Percentiles rank a stretch among this genome's conserved stretches.
These are phyloP conservation scores for Amanita thiersii DNA, from an alignment of 768 basidiomycete species.

Conservation along the genomic window DNA sequence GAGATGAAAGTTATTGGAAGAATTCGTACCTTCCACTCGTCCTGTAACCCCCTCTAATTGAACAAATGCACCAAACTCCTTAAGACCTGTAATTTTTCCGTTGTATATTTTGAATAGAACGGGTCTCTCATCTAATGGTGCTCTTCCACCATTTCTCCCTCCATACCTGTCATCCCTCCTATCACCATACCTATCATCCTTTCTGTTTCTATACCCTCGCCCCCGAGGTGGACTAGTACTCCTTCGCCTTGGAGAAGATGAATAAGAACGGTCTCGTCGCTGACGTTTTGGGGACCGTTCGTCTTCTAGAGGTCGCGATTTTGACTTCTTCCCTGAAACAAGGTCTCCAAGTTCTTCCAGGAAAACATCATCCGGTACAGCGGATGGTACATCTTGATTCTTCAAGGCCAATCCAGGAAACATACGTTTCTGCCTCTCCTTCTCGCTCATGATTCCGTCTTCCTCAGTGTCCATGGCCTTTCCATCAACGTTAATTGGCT, in stretches of 20 bases:
- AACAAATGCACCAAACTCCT: conserved; percentile 96
- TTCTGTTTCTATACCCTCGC: conserved; percentile 38
- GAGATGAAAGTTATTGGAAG: background rate
- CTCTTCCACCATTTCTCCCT: conserved; percentile 27
- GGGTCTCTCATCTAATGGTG: conserved; percentile 66
- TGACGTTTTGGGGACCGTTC: conserved; percentile 55
- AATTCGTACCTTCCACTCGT: conserved; percentile 72
- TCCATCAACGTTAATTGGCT: conserved; percentile 27
- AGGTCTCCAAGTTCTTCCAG: conserved; percentile 87
- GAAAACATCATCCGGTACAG: conserved; percentile 67
- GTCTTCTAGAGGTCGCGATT: conserved; percentile 28
- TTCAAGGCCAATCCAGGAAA: conserved; percentile 87
- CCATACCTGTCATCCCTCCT: conserved; percentile 25
- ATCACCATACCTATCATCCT: conserved; percentile 20
- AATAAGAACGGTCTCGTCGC: conserved; percentile 38
- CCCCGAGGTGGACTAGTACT: conserved; percentile 58
- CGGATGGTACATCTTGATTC: conserved; percentile 58
- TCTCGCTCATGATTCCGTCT: conserved; percentile 39
- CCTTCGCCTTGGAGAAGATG: conserved; percentile 34
- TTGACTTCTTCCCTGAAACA: conserved; percentile 65
- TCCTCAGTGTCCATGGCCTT: conserved; percentile 23
- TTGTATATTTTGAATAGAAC: conserved; percentile 92
- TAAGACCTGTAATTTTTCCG: conserved; percentile 76
- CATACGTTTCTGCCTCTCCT: conserved; percentile 73
- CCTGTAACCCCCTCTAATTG: conserved; percentile 81